Evolutionary conservation across 768 basidiomycete genomes (phyloP).

Genomic region (Tricholoma bakamatsutake): DNA sequence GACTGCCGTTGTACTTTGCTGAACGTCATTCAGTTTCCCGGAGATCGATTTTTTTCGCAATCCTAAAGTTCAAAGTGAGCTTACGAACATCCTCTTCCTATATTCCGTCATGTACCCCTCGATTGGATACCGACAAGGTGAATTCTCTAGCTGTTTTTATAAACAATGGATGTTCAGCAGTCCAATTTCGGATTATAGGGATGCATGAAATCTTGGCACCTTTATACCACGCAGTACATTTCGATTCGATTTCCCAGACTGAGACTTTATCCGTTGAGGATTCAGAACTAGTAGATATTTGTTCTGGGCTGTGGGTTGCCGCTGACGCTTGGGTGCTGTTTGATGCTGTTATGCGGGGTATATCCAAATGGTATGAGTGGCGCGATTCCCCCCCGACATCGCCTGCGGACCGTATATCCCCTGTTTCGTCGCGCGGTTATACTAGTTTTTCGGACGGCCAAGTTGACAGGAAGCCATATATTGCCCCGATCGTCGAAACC

Average conservation of each 20-base stretch:
- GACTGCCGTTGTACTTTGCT: constrained; percentile 1
- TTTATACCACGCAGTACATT: constrained; percentile 76
- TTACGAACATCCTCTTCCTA: constrained; percentile 86
- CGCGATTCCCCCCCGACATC: constrained; percentile 33
- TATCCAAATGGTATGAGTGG: constrained; percentile 79
- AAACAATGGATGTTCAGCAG: not conserved
- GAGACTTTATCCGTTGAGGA: constrained; percentile 19
- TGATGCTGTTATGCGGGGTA: constrained; percentile 67
- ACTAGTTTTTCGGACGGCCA: constrained; percentile 40
- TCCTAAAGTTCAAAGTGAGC: constrained; percentile 62
- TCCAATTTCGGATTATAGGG: constrained; percentile 34
- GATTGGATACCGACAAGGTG: constrained; percentile 87
- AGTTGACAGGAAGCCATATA: constrained; percentile 54
- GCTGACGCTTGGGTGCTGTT: constrained; percentile 91
- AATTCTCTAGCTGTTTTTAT: not conserved
- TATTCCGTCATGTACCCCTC: constrained; percentile 73
- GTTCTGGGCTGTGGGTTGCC: constrained; percentile 62
- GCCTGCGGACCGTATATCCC: constrained; percentile 15
- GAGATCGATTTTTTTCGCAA: constrained; percentile 89
- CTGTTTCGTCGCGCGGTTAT: constrained; percentile 39
- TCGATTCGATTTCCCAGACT: constrained; percentile 58
- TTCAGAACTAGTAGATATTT: constrained; percentile 49
- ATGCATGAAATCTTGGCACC: constrained; percentile 98
- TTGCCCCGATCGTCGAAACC: constrained; percentile 79
- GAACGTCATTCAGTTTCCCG: constrained; percentile 64